phyloP scores from a whole-genome alignment of 768 basidiomycete genomes.

The Tylopilus cervinicoccineus region DNA sequence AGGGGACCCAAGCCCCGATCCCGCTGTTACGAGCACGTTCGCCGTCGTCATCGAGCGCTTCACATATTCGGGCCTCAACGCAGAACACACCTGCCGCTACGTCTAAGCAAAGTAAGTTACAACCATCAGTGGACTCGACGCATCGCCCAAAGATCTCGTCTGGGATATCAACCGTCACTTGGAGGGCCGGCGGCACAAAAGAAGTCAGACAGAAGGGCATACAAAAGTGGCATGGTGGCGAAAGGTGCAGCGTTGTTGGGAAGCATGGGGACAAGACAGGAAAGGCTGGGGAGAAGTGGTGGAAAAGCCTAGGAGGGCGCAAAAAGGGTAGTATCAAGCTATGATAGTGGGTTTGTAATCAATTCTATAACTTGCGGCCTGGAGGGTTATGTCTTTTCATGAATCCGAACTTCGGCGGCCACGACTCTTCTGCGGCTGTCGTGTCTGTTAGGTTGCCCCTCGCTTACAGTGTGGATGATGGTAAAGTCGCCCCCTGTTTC shows the following conservation, averaged over 20 bases:
- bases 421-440: background rate
- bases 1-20: background rate
- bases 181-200: slow-evolving; percentile 18
- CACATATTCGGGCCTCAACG: background rate
- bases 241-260: slow-evolving; percentile 6
- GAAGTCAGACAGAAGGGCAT: slow-evolving; percentile 9
- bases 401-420: background rate
- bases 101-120: background rate
- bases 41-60: background rate
- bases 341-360: background rate
- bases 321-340: slow-evolving; percentile 5
- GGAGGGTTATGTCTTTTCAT: background rate
- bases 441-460: background rate
- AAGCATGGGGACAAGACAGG: background rate
- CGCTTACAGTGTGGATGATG: too few species aligned
- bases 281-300: slow-evolving; percentile 34
- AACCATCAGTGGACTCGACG: background rate
- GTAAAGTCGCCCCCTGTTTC: too few species aligned
- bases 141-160: slow-evolving; percentile 58
- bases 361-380: background rate
- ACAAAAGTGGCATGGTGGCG: background rate
- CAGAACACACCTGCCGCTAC: background rate
- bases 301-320: slow-evolving; percentile 38
- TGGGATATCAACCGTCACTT: slow-evolving; percentile 51
- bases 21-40: background rate